phyloP scores from a whole-genome alignment of 768 basidiomycete genomes.

The Gautieria morchelliformis region DNA sequence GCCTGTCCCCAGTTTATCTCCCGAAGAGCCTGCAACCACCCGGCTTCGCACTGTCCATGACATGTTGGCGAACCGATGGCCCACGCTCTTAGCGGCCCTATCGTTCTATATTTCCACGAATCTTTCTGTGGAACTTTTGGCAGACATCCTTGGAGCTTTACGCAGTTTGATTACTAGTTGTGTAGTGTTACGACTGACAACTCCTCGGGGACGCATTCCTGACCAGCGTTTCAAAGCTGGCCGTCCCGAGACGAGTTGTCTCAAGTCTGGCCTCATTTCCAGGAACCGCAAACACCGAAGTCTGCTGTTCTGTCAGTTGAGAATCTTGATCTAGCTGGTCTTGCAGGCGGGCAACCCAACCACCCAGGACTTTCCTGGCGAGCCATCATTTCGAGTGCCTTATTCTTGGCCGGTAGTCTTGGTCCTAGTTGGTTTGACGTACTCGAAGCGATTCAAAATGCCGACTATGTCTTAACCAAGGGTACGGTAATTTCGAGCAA shows the following conservation, averaged over 20 bases:
- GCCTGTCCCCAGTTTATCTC: constrained; percentile 46
- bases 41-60: constrained; percentile 58
- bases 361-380: constrained; percentile 76
- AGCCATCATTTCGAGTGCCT: constrained; percentile 63
- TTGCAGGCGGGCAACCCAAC: constrained; percentile 29
- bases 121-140: constrained; percentile 86
- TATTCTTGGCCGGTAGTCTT: constrained; percentile 76
- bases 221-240: constrained; percentile 79
- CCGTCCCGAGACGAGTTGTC: constrained; percentile 85
- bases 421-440: constrained; percentile 91
- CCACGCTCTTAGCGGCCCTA: constrained; percentile 80
- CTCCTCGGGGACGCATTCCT: constrained; percentile 92
- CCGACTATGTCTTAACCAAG: constrained; percentile 81
- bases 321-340: constrained; percentile 48
- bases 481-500: constrained; percentile 25
- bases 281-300: constrained; percentile 49
- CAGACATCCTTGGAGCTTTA: constrained; percentile 72
- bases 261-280: constrained; percentile 63
- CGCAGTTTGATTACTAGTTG: constrained; percentile 81
- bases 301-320: constrained; percentile 49
- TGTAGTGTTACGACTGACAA: constrained; percentile 78
- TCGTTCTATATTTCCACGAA: constrained; percentile 87
- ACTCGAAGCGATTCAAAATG: constrained; percentile 87
- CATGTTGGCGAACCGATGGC: constrained; percentile 88
- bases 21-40: constrained; percentile 40